These are phyloP conservation scores for Trichoderma sp. DNA, from an alignment of 2,329 filamentous ascomycete species.

Conservation along the genomic window DNA sequence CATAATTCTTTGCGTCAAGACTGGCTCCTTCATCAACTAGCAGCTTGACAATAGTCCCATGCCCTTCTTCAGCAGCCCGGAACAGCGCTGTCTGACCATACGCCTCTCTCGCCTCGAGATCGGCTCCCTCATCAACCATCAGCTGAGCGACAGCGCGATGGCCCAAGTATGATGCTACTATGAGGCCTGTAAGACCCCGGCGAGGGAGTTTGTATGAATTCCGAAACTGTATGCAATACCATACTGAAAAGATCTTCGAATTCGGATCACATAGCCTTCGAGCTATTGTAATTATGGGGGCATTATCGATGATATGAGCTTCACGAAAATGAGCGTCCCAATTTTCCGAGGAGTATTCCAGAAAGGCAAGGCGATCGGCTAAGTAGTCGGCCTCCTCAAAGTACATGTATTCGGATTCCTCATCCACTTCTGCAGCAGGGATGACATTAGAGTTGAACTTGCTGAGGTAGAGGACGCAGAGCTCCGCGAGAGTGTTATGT, in stretches of 20 bases:
- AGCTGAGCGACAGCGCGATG: slow-evolving; percentile 25
- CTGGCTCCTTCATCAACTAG: slow-evolving; percentile 5
- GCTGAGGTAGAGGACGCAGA: slow-evolving; percentile 33
- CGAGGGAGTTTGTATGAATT: not conserved
- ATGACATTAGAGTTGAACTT: slow-evolving; percentile 27
- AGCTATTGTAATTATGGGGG: slow-evolving; percentile 20
- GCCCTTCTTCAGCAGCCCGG: not conserved
- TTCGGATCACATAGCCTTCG: slow-evolving; percentile 29
- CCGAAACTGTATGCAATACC: slow-evolving; percentile 12
- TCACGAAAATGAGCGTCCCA: slow-evolving; percentile 34
- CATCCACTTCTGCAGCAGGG: not conserved
- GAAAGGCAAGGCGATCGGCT: slow-evolving; percentile 21
- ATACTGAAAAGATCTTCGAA: slow-evolving; percentile 25
- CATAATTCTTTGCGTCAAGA: not conserved
- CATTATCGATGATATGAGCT: slow-evolving; percentile 24
- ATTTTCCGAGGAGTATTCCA: slow-evolving; percentile 33
- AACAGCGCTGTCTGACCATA: slow-evolving; percentile 1
- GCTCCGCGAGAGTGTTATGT: slow-evolving; percentile 33
- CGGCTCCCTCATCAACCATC: not conserved
- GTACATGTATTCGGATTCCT: not conserved
- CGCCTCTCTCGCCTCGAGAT: not conserved
- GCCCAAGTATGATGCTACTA: slow-evolving; percentile 19
- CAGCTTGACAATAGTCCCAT: slow-evolving; percentile 7
- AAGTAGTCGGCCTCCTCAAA: too few species aligned
- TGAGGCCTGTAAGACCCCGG: not conserved